These are phyloP conservation scores for Coemansia sp. DNA, from an alignment of 192 early-diverging fungal genomes.

Conservation along the genomic window DNA sequence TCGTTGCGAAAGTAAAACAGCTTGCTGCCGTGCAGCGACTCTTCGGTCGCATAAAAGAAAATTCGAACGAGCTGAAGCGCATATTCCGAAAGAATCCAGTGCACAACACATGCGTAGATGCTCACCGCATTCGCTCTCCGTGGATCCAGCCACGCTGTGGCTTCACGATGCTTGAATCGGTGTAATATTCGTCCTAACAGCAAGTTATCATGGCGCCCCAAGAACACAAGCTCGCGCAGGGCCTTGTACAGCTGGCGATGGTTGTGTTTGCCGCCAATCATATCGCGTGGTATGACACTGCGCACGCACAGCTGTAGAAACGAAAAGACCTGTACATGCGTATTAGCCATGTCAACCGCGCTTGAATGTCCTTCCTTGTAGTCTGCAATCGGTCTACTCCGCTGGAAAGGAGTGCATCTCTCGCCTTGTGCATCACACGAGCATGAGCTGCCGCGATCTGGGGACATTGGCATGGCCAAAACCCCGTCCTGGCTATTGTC, in stretches of 20 bases:
- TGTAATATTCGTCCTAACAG: constrained; percentile 59
- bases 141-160: constrained; percentile 21
- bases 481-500: background rate
- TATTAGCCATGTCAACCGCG: constrained; percentile 21
- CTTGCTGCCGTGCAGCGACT: constrained; percentile 59
- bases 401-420: background rate
- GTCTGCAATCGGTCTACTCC: background rate
- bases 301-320: constrained; percentile 56
- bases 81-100: constrained; percentile 66
- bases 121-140: constrained; percentile 21
- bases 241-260: constrained; percentile 56
- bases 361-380: constrained; percentile 2
- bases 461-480: background rate
- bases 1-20: constrained; percentile 80
- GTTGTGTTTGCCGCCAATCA: constrained; percentile 68
- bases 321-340: constrained; percentile 40
- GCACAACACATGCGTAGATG: constrained; percentile 62
- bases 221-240: constrained; percentile 57
- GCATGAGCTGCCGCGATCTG: background rate
- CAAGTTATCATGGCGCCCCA: constrained; percentile 64
- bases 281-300: constrained; percentile 61
- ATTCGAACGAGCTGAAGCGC: constrained; percentile 63
- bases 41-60: constrained; percentile 83
- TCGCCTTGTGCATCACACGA: background rate
- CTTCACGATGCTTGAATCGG: constrained; percentile 58